Evolutionary conservation across 225 moss, liverwort and hornwort genomes (phyloP), one percentile per base, ranked within the genome.

Genomic region (Ulota crispa): DNA sequence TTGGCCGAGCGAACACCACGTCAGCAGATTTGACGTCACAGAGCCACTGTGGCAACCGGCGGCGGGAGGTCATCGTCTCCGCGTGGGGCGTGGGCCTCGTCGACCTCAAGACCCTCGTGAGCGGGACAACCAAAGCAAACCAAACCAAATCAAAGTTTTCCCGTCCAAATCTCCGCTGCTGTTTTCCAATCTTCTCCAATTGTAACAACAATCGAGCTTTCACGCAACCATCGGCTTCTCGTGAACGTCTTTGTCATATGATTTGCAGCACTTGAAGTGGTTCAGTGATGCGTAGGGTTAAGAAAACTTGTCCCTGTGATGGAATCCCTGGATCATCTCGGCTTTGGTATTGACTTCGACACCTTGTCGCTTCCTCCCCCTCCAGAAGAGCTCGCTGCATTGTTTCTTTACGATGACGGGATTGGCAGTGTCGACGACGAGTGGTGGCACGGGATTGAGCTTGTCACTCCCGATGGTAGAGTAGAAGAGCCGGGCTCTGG

Each of bases 401-500:
- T 70, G 45, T 80, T 86, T 28, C 61, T 86, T 1, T 72, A 69
- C 15, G 76, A 81, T 7, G 84, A 82, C 43, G 81, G 5, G 4
- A 64, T 87, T 8, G 82, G 28, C 3, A 21, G 10, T 21, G 79
- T 87, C 4, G 87, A 87, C 30, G 87, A 82, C 41, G 52, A 70
- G 23, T 87, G 87, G 87, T 87, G 87, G 87, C 60, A 79, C 23
- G 84, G 57, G 42, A 41, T 87, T 50, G 64, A n/a, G 19, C n/a
- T 77, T 12, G 39, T 18, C 47, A 18, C 86, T 56, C 14, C 53
- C 36, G 55, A 47, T 26, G 57, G 32, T 0, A n/a, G 47, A 16
- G 15, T 73, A 18, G 78, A 61, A 15, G 75, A 24, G 72, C 59
- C 72, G 3, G 59, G 37, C 2, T 37, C 72, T 5, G 32, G 27